These are phyloP conservation scores for Plenodomus lindquistii DNA, from an alignment of 2,329 filamentous ascomycete species.

Conservation along the genomic window DNA sequence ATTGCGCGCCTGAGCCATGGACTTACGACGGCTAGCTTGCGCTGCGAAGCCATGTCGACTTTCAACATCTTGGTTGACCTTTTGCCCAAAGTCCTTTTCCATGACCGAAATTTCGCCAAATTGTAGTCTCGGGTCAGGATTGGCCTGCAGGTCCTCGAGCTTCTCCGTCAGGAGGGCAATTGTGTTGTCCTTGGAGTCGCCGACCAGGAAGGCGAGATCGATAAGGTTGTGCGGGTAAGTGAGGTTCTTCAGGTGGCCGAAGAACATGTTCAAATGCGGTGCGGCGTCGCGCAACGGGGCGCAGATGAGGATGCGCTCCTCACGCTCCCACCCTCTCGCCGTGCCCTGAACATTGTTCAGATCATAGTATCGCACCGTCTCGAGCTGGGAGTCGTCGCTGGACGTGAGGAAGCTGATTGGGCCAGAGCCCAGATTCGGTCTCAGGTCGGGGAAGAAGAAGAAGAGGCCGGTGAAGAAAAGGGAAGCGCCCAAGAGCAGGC, in stretches of 20 bases:
- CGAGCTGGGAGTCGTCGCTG: conserved; percentile 74
- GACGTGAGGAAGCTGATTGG: conserved; percentile 71
- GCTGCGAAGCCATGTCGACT: conserved; percentile 96
- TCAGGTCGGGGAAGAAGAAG: conserved; percentile 75
- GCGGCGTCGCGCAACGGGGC: conserved; percentile 93
- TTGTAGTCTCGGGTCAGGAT: conserved; percentile 76
- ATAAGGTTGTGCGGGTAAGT: conserved; percentile 97
- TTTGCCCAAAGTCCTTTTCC: conserved; percentile 98
- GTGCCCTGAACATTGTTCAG: conserved; percentile 89
- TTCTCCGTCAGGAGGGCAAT: conserved; percentile 74
- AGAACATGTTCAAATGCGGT: conserved; percentile 95
- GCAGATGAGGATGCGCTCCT: conserved; percentile 92
- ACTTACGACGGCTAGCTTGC: conserved; percentile 88
- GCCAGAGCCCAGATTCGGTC: conserved; percentile 63
- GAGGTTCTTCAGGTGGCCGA: conserved; percentile 93
- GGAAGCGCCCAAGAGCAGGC: conserved; percentile 63
- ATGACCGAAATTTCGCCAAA: conserved; percentile 98
- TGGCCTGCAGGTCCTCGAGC: conserved; percentile 77
- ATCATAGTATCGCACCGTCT: conserved; percentile 97
- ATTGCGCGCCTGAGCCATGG: conserved; percentile 97
- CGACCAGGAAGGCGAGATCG: conserved; percentile 94
- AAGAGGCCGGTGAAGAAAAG: conserved; percentile 66
- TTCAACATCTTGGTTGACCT: conserved; percentile 96
- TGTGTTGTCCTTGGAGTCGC: conserved; percentile 94
- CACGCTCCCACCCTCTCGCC: conserved; percentile 90